Percentiles rank a stretch among this genome's conserved stretches.
Evolutionary conservation across 2,329 filamentous ascomycete genomes (phyloP).

Genomic region (Botrytis elliptica): DNA sequence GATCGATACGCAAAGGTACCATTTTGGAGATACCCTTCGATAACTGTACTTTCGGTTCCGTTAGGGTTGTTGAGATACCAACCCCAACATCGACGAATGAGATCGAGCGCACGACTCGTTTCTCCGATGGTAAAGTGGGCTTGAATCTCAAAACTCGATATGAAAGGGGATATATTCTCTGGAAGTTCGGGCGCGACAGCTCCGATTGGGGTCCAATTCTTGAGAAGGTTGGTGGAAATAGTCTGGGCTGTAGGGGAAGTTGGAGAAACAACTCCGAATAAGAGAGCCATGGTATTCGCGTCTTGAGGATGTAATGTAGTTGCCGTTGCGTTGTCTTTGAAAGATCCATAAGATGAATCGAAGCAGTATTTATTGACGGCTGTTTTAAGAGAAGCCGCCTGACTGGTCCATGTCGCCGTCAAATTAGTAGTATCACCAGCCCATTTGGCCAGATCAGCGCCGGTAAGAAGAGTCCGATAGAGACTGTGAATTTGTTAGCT

Average conservation of each 20-base stretch:
- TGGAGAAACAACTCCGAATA: conserved; percentile 33
- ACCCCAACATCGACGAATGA: conserved; percentile 59
- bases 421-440: conserved; percentile 35
- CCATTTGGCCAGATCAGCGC: conserved; percentile 47
- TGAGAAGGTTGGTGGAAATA: conserved; percentile 40
- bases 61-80: conserved; percentile 59
- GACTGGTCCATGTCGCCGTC: conserved; percentile 26
- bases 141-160: conserved; percentile 58
- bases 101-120: conserved; percentile 51
- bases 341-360: conserved; percentile 29
- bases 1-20: conserved; percentile 57
- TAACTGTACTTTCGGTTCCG: conserved; percentile 56
- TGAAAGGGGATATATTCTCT: conserved; percentile 57
- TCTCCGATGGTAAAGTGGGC: conserved; percentile 52
- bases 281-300: conserved; percentile 55
- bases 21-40: conserved; percentile 57
- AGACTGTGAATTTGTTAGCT: conserved; percentile 25
- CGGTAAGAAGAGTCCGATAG: conserved; percentile 50
- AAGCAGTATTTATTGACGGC: conserved; percentile 32
- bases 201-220: conserved; percentile 56
- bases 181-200: conserved; percentile 55
- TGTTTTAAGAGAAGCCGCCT: conserved; percentile 25
- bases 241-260: conserved; percentile 30
- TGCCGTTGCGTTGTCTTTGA: conserved; percentile 46
- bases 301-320: conserved; percentile 59